A percentile compares a stretch with the other conserved stretches of the same genome.
Conservation (phyloP, 164 flowering plant species). For the Santalum album region DNA sequence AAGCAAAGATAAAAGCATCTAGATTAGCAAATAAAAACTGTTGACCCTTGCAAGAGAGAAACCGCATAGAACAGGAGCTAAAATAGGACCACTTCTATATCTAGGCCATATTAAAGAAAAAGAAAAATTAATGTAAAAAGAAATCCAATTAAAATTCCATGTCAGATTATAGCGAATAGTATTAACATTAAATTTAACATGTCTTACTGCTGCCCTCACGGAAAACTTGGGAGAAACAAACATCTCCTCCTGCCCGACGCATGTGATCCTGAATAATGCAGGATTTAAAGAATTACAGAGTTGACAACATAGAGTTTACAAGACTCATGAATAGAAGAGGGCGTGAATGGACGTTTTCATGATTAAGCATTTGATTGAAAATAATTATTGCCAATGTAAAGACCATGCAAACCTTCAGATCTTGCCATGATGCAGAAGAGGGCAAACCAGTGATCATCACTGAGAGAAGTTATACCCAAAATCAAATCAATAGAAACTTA, state of each 20-base stretch:
- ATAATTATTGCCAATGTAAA: too few species aligned
- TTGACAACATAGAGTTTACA: too few species aligned
- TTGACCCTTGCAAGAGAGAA: neutral
- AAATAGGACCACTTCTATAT: too few species aligned
- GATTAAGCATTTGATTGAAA: too few species aligned
- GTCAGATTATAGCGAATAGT: too few species aligned
- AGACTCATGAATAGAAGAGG: neutral
- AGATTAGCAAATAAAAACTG: neutral
- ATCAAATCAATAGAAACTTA: neutral
- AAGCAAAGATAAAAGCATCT: neutral
- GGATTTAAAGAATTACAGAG: too few species aligned
- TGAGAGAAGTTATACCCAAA: slow-evolving; percentile 17
- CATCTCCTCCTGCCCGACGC: slow-evolving; percentile 98
- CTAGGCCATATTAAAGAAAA: too few species aligned
- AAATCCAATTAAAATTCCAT: neutral
- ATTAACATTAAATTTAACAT: neutral
- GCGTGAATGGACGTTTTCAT: too few species aligned
- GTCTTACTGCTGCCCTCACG: slow-evolving; percentile 74
- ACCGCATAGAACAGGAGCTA: neutral
- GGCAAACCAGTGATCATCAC: slow-evolving; percentile 86
- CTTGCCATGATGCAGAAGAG: slow-evolving; percentile 99
- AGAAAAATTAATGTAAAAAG: neutral
- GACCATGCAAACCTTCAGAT: slow-evolving; percentile 60
- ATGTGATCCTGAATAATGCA: slow-evolving; percentile 91
- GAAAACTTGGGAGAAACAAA: slow-evolving; percentile 92